Evolutionary conservation across 192 early-diverging fungal species (phyloP).

Genomic region (Coemansia sp.): DNA sequence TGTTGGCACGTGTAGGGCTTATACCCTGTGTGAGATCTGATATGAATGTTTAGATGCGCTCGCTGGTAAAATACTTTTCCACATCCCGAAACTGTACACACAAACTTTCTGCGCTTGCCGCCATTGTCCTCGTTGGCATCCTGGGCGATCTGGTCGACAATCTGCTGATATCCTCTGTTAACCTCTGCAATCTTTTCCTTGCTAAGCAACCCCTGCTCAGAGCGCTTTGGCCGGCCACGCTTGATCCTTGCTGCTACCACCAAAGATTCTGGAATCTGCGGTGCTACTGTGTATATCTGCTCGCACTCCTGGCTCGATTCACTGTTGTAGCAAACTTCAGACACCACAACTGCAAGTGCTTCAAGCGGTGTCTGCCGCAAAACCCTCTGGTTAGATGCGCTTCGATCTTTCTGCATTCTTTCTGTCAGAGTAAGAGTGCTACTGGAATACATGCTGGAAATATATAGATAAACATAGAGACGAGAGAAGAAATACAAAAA

Average conservation of each 20-base stretch:
- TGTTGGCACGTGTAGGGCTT: conserved; percentile 59
- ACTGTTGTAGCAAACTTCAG: conserved; percentile 11
- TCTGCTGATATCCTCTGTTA: conserved; percentile 33
- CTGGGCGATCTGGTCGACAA: conserved; percentile 44
- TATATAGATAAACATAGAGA: too few species aligned
- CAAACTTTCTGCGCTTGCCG: conserved; percentile 43
- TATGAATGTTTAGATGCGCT: conserved; percentile 73
- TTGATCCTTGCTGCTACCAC: conserved; percentile 45
- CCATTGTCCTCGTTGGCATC: conserved; percentile 45
- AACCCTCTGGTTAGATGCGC: too few species aligned
- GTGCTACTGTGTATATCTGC: conserved; percentile 28
- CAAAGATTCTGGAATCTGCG: conserved; percentile 39
- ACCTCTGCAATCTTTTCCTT: conserved; percentile 16
- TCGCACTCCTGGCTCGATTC: conserved; percentile 13
- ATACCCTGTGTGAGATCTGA: conserved; percentile 55
- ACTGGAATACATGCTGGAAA: too few species aligned
- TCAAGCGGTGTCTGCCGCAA: conserved; percentile 13
- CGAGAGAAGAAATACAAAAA: too few species aligned
- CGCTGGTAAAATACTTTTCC: conserved; percentile 66
- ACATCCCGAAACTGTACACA: conserved; percentile 55
- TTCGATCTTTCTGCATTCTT: conserved; percentile 5
- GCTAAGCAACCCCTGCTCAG: conserved; percentile 20
- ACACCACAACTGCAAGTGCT: conserved; percentile 28
- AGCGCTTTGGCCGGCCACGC: conserved; percentile 43
- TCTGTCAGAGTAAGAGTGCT: neutral